Percentiles rank a stretch among this genome's conserved stretches.
These are phyloP conservation scores for Tetrahymena thermophila DNA, from an alignment of 73 alveolate species.

Conservation along the genomic window DNA sequence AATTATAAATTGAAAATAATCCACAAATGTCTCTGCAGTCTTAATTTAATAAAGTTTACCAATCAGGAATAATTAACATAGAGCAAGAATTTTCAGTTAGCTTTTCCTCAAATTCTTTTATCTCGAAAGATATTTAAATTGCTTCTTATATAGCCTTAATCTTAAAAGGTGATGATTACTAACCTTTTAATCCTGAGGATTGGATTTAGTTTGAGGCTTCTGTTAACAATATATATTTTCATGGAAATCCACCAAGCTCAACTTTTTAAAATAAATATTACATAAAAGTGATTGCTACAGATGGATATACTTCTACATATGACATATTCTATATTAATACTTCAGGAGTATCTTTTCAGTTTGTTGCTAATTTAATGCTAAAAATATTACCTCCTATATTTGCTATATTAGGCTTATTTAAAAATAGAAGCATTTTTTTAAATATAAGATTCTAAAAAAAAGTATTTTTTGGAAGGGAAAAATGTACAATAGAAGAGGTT, in stretches of 20 bases:
- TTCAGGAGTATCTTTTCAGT: background rate
- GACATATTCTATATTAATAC: background rate
- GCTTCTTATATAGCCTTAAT: background rate
- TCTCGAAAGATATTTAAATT: background rate
- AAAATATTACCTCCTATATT: background rate
- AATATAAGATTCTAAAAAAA: background rate
- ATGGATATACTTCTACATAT: background rate
- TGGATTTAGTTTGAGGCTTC: background rate
- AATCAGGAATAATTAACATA: background rate
- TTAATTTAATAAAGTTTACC: background rate
- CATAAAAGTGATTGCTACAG: background rate
- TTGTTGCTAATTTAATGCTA: background rate
- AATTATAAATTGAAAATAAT: background rate
- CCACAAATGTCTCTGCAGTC: background rate
- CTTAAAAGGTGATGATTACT: background rate
- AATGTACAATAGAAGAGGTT: background rate
- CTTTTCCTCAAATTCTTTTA: background rate
- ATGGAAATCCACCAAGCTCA: background rate
- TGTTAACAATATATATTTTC: background rate
- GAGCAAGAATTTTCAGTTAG: background rate
- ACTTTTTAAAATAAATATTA: background rate
- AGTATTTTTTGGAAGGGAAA: background rate
- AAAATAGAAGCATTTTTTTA: background rate
- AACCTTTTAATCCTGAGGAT: background rate
- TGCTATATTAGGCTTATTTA: background rate